Percentiles rank a stretch among this genome's conserved stretches.
These are phyloP conservation scores for Eucalyptus urophylla DNA, from an alignment of 345 rosid genomes.

Conservation along the genomic window DNA sequence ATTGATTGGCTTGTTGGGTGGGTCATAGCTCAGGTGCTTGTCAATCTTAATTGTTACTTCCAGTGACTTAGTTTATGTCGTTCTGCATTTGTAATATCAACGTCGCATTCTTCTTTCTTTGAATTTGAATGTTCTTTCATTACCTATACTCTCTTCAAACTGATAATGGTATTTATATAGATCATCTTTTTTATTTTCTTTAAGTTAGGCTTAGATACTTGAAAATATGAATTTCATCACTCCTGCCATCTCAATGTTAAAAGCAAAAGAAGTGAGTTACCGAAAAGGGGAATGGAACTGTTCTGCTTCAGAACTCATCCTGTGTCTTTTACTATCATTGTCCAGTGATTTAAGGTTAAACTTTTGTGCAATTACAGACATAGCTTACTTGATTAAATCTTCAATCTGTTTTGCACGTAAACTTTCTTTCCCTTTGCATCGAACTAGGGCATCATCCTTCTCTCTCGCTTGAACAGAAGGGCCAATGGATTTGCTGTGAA, in stretches of 20 bases:
- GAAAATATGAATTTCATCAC: background rate
- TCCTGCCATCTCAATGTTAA: background rate
- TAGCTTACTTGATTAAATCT: background rate
- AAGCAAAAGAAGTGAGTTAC: background rate
- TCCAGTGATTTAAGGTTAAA: background rate
- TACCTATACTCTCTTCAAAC: background rate
- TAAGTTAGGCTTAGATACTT: background rate
- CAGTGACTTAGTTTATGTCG: background rate
- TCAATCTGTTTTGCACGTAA: background rate
- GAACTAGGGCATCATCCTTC: background rate
- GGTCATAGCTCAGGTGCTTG: slow-evolving; percentile 78
- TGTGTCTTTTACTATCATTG: background rate
- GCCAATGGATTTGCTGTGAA: background rate
- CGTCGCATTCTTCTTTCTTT: background rate
- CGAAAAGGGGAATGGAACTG: background rate
- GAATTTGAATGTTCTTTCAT: background rate
- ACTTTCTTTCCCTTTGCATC: background rate
- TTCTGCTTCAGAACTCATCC: background rate
- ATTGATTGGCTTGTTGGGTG: slow-evolving; percentile 98
- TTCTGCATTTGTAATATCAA: background rate
- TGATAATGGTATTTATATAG: background rate
- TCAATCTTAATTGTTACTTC: background rate
- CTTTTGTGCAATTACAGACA: background rate
- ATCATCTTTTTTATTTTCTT: background rate
- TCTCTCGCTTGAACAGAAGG: background rate